Evolutionary conservation across 2,329 filamentous ascomycete genomes (phyloP).

Genomic region (Arthrobotrys sphaeroides): DNA sequence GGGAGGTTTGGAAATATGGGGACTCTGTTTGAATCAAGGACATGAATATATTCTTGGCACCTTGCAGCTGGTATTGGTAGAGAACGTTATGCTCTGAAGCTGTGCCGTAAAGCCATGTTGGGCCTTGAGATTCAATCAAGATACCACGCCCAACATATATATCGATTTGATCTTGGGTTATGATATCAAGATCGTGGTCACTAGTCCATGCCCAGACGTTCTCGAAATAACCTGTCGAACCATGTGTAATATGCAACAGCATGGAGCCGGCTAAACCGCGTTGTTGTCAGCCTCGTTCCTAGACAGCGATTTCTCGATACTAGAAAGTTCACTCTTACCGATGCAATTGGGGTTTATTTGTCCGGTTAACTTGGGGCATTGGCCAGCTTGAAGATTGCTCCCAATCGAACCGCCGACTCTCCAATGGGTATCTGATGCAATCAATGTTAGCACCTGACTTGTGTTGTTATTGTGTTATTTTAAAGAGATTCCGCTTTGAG

Average conservation of each 20-base stretch:
- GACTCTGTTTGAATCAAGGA: slow-evolving; percentile 66
- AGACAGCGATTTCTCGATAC: neutral
- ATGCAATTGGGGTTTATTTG: slow-evolving; percentile 59
- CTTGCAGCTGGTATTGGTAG: slow-evolving; percentile 66
- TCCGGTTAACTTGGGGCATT: slow-evolving; percentile 64
- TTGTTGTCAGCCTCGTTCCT: neutral
- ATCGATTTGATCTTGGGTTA: slow-evolving; percentile 57
- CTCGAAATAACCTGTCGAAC: slow-evolving; percentile 62
- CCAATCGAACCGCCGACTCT: slow-evolving; percentile 60
- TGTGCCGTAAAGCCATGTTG: slow-evolving; percentile 63
- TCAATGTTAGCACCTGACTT: neutral
- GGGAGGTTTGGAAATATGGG: slow-evolving; percentile 65
- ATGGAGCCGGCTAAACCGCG: slow-evolving; percentile 59
- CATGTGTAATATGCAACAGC: slow-evolving; percentile 61
- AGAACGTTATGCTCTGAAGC: slow-evolving; percentile 66
- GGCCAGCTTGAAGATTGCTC: slow-evolving; percentile 60
- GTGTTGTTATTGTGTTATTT: neutral
- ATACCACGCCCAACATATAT: slow-evolving; percentile 59
- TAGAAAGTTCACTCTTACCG: slow-evolving; percentile 31
- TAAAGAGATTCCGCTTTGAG: neutral
- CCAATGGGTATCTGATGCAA: slow-evolving; percentile 56
- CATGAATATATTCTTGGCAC: slow-evolving; percentile 65
- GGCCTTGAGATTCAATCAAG: slow-evolving; percentile 59
- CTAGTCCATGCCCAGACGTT: slow-evolving; percentile 62
- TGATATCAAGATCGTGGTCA: neutral